These are phyloP conservation scores for Dioszegia crocea DNA, from an alignment of 768 basidiomycete genomes.

Conservation along the genomic window DNA sequence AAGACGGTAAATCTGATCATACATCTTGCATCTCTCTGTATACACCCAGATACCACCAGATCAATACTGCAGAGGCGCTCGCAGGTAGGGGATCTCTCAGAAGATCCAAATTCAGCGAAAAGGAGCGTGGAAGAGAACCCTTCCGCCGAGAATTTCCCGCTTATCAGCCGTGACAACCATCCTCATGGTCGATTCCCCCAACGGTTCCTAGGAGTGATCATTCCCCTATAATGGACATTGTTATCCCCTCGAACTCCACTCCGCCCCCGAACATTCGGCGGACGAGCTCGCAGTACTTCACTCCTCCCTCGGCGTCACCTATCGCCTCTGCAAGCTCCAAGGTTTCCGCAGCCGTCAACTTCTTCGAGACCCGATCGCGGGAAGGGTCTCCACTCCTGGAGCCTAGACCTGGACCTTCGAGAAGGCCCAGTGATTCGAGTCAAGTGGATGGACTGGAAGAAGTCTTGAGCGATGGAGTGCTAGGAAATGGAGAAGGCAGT, in stretches of 20 bases:
- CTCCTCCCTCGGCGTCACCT: neutral
- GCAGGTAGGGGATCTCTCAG: too few species aligned
- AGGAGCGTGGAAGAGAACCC: too few species aligned
- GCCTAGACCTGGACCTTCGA: neutral
- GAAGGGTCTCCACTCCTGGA: too few species aligned
- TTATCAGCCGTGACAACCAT: too few species aligned
- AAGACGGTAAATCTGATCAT: too few species aligned
- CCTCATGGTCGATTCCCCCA: neutral
- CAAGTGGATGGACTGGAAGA: neutral
- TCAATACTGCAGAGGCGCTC: too few species aligned
- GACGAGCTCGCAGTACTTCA: neutral
- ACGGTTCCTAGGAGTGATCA: neutral
- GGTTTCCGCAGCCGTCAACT: slow-evolving; percentile 5
- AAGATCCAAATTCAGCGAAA: too few species aligned
- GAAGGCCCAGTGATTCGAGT: neutral
- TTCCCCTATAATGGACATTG: neutral
- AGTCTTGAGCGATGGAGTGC: neutral
- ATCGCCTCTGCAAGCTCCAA: neutral
- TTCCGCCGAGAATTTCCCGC: too few species aligned
- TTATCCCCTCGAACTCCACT: neutral
- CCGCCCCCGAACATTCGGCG: neutral
- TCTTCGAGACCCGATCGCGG: slow-evolving; percentile 5
- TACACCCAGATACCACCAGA: too few species aligned
- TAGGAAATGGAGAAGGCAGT: neutral
- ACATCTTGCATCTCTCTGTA: too few species aligned